A percentile compares a stretch with the other conserved stretches of the same genome.
Conservation (phyloP, 2,329 filamentous ascomycete genomes). For the Sporothrix globosa region DNA sequence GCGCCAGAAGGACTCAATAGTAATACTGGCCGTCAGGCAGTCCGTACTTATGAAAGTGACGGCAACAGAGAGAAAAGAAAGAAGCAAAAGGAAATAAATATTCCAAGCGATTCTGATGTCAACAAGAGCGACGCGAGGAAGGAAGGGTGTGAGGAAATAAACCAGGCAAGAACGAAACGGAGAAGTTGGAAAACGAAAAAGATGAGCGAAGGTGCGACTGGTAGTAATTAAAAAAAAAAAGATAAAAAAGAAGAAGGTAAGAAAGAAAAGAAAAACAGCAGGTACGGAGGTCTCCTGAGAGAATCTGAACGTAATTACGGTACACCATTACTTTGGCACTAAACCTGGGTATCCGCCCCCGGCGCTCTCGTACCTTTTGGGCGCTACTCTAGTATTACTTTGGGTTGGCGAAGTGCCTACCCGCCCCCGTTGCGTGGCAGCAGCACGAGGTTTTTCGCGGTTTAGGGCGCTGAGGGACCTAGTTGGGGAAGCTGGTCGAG, state of each 20-base stretch:
- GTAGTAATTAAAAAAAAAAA: background rate
- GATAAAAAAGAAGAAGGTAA: background rate
- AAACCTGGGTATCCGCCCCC: background rate
- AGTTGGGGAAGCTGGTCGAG: constrained; percentile 20
- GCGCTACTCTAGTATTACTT: background rate
- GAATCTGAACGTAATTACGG: background rate
- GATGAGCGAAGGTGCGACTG: constrained; percentile 10
- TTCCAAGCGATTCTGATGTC: background rate
- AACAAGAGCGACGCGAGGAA: background rate
- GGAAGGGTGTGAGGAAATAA: background rate
- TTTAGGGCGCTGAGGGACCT: constrained; percentile 28
- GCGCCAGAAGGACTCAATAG: background rate
- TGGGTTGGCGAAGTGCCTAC: background rate
- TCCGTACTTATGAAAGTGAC: background rate
- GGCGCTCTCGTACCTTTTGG: constrained; percentile 10
- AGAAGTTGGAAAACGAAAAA: background rate
- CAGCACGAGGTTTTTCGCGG: constrained; percentile 30
- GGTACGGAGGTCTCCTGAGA: constrained; percentile 23
- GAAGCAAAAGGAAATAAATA: constrained; percentile 2
- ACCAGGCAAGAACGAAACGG: background rate
- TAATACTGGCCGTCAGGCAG: background rate
- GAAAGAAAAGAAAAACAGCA: constrained; percentile 12
- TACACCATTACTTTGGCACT: too few relatives aligned
- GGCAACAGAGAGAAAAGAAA: background rate
- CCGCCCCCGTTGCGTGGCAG: background rate